Evolutionary conservation across 108 stramenopile genomes (phyloP).

Genomic region (Conticribra guillardii): DNA sequence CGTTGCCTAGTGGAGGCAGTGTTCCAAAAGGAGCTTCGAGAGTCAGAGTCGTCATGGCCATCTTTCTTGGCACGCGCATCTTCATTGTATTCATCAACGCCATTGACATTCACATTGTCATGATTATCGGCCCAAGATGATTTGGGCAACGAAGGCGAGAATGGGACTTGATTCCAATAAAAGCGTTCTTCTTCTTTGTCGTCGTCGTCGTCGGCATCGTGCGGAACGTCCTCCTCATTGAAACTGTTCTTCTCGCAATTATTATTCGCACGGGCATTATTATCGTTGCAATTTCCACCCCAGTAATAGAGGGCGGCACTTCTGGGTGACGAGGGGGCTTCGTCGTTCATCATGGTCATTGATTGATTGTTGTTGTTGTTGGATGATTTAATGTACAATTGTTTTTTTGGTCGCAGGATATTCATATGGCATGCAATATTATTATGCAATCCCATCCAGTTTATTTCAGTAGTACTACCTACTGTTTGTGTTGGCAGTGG

Average conservation of each 20-base stretch:
- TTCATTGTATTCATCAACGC: too few relatives aligned
- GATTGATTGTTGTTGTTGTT: not conserved
- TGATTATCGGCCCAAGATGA: too few relatives aligned
- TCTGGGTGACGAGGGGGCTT: conserved; percentile 14
- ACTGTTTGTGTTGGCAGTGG: not conserved
- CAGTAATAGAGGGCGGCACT: conserved; percentile 26
- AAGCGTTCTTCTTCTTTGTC: conserved; percentile 2
- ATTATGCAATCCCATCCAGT: too few relatives aligned
- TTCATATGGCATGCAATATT: too few relatives aligned
- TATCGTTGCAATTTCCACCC: conserved; percentile 4
- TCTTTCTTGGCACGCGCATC: too few relatives aligned
- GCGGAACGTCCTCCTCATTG: not conserved
- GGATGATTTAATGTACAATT: not conserved
- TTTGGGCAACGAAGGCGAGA: too few relatives aligned
- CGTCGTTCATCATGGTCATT: not conserved
- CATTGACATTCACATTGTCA: too few relatives aligned
- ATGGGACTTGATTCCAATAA: not conserved
- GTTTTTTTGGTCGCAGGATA: not conserved
- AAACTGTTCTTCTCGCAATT: conserved; percentile 1
- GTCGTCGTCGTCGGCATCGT: not conserved
- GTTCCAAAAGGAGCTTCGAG: too few relatives aligned
- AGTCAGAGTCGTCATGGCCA: too few relatives aligned
- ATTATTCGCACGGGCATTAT: too few relatives aligned
- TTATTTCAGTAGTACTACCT: too few relatives aligned
- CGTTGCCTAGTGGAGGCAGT: too few relatives aligned